These are phyloP conservation scores for Metschnikowia lochheadii DNA, from an alignment of 805 yeast species.

Conservation along the genomic window DNA sequence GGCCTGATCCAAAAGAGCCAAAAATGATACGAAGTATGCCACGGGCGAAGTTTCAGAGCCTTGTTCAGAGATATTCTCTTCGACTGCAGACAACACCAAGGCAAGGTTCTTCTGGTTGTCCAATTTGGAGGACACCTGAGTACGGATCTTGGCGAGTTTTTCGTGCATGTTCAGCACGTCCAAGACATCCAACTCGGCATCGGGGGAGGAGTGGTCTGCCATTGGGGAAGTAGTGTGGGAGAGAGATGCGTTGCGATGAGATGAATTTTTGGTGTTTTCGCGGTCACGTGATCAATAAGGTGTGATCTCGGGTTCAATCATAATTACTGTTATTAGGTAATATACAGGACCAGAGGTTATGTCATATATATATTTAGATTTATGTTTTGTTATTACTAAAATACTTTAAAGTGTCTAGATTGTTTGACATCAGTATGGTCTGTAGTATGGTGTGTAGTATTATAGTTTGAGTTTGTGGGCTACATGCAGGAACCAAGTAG, in stretches of 20 bases:
- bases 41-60: slow-evolving; percentile 60
- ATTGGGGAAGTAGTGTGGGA: slow-evolving; percentile 11
- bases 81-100: slow-evolving; percentile 80
- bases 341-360: too few species aligned
- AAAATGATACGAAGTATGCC: slow-evolving; percentile 79
- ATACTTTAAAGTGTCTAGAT: too few species aligned
- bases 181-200: slow-evolving; percentile 23
- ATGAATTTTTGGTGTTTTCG: neutral
- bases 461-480: too few species aligned
- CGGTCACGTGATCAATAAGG: neutral
- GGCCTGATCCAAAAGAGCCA: slow-evolving; percentile 77
- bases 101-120: slow-evolving; percentile 87
- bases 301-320: too few species aligned
- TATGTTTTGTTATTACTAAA: too few species aligned
- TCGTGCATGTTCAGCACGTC: slow-evolving; percentile 53
- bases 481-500: too few species aligned
- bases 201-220: slow-evolving; percentile 37
- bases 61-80: slow-evolving; percentile 75
- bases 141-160: slow-evolving; percentile 62
- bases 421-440: too few species aligned
- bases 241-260: slow-evolving; percentile 5
- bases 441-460: too few species aligned
- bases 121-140: slow-evolving; percentile 71
- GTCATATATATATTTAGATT: too few species aligned
- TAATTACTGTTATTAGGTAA: too few species aligned